These are phyloP conservation scores for Zygosaccharomyces pseudobailii DNA, from an alignment of 1,139 yeast genomes.

Conservation along the genomic window DNA sequence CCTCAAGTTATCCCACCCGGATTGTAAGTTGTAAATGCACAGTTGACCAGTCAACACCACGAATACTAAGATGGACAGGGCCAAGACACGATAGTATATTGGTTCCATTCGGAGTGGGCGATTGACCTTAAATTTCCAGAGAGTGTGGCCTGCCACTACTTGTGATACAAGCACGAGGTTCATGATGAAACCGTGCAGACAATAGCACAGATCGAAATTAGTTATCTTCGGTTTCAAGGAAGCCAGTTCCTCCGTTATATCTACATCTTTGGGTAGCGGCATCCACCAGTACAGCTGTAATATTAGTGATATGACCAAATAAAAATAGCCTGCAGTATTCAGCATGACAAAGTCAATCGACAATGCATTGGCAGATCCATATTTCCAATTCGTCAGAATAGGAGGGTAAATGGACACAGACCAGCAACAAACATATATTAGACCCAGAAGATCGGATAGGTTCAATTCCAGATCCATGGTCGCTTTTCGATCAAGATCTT, in stretches of 20 bases:
- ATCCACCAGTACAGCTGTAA: slow-evolving; percentile 36
- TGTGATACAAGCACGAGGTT: slow-evolving; percentile 39
- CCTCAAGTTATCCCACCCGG: slow-evolving; percentile 24
- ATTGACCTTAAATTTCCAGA: slow-evolving; percentile 34
- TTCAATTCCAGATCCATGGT: slow-evolving; percentile 3
- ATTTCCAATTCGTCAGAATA: slow-evolving; percentile 36
- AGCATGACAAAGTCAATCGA: slow-evolving; percentile 42
- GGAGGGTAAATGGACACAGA: slow-evolving; percentile 46
- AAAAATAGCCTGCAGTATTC: slow-evolving; percentile 42
- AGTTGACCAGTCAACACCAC: slow-evolving; percentile 16
- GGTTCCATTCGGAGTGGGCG: slow-evolving; percentile 24
- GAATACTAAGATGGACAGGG: slow-evolving; percentile 19
- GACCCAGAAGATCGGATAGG: slow-evolving; percentile 23
- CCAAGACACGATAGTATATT: slow-evolving; percentile 25
- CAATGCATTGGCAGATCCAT: slow-evolving; percentile 41
- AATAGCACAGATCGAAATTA: slow-evolving; percentile 40
- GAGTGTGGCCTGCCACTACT: slow-evolving; percentile 30
- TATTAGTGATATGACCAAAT: slow-evolving; percentile 38
- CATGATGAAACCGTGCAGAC: slow-evolving; percentile 41
- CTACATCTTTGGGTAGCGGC: slow-evolving; percentile 4
- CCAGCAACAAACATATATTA: slow-evolving; percentile 32
- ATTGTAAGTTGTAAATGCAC: slow-evolving; percentile 4
- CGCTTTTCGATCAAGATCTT: too few species aligned
- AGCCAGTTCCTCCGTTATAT: neutral
- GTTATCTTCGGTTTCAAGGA: slow-evolving; percentile 38